phyloP scores from a whole-genome alignment of 2,329 filamentous ascomycete species.

The Penicillium fuscoglaucum region DNA sequence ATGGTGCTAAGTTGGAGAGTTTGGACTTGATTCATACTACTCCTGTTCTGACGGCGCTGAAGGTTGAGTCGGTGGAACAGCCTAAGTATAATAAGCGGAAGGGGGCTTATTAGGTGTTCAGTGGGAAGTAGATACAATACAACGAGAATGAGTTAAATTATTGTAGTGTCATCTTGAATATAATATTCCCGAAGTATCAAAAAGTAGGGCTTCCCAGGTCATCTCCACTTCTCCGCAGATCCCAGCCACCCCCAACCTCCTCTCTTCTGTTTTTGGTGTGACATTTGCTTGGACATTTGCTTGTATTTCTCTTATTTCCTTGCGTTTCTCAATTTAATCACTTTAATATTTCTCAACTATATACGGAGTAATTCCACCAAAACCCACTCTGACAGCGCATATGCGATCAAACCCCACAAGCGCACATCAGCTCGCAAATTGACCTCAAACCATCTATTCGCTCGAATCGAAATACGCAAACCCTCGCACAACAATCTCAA shows the following conservation, averaged over 20 bases:
- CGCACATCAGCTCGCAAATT: background rate
- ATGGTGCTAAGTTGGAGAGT: conserved; percentile 58
- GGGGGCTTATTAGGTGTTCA: conserved; percentile 51
- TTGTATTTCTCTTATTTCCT: background rate
- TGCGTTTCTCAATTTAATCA: background rate
- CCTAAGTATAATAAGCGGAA: conserved; percentile 49
- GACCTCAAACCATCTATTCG: background rate
- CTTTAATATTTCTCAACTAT: background rate
- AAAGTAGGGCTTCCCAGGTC: background rate
- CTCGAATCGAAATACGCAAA: background rate
- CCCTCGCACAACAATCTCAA: background rate
- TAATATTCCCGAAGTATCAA: background rate
- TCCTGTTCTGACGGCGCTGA: conserved; percentile 54
- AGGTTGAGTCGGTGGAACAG: conserved; percentile 49
- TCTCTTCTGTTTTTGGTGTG: background rate
- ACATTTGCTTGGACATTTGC: background rate
- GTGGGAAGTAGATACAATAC: background rate
- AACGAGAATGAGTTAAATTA: background rate
- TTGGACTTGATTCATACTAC: conserved; percentile 53
- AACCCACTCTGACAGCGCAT: background rate
- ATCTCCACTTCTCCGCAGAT: conserved; percentile 10
- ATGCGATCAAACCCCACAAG: background rate
- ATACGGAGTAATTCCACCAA: background rate
- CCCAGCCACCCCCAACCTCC: conserved; percentile 12
- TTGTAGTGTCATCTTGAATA: background rate